Evolutionary conservation across 257 asterid genomes (phyloP).

Genomic region (Nicotiana knightiana): DNA sequence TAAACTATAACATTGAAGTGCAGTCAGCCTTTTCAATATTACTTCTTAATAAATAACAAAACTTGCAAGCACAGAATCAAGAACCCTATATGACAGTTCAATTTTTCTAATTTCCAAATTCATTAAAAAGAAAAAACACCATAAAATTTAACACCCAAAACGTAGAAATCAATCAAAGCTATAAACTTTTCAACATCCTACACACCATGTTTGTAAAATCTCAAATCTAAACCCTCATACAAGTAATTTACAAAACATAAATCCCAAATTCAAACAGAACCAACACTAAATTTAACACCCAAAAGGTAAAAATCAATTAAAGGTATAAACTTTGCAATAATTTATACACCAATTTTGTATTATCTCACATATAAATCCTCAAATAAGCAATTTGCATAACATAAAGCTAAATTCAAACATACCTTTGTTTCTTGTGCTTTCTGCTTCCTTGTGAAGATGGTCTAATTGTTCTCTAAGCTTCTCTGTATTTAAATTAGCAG

Average conservation of each 20-base stretch:
- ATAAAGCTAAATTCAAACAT: not conserved
- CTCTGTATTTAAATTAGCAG: constrained; percentile 11
- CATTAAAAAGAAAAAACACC: not conserved
- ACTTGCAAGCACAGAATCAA: not conserved
- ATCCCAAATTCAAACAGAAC: not conserved
- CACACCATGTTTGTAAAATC: not conserved
- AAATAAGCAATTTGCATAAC: not conserved
- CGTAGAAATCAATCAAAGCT: not conserved
- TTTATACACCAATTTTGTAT: not conserved
- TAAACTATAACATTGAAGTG: not conserved
- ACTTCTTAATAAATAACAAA: not conserved
- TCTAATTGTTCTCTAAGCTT: constrained; percentile 29
- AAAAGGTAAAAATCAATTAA: not conserved
- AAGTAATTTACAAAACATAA: not conserved
- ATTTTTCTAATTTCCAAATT: too few relatives aligned
- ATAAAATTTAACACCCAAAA: not conserved
- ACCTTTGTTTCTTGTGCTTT: constrained; percentile 31
- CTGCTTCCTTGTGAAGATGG: constrained; percentile 35
- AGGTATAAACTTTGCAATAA: not conserved
- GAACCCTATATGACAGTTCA: not conserved
- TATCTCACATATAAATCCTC: not conserved
- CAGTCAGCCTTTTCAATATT: not conserved
- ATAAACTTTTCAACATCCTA: not conserved
- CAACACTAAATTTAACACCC: not conserved
- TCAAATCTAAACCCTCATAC: not conserved